phyloP scores from a whole-genome alignment of 78 protist genomes.

The Dictyostelium intermedium region DNA sequence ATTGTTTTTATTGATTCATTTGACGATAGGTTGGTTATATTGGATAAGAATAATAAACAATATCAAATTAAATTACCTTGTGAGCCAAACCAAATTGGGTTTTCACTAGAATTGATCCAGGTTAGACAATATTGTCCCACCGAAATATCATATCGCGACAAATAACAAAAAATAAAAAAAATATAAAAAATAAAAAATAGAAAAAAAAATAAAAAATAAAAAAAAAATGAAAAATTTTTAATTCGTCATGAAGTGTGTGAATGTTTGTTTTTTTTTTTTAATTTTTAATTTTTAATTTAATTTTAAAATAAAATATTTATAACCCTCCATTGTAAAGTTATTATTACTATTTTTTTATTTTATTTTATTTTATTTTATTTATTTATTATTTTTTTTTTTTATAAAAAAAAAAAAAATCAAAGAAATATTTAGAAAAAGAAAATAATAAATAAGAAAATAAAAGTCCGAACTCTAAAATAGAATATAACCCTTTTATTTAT shows the following conservation, averaged over 20 bases:
- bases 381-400: neutral
- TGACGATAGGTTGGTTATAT: neutral
- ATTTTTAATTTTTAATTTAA: no score
- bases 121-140: neutral
- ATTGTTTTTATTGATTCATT: neutral
- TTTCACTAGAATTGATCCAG: neutral
- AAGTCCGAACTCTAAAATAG: no score
- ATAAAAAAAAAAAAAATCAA: no score
- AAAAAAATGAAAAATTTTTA: neutral
- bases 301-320: no score
- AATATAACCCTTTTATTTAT: no score
- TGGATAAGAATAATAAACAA: neutral
- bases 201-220: no score
- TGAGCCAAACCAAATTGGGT: neutral
- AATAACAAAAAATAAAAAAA: neutral
- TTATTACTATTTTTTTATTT: no score
- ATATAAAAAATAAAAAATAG: no score
- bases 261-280: neutral
- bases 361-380: neutral
- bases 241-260: neutral
- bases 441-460: no score
- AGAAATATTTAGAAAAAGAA: no score
- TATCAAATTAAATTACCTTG: neutral
- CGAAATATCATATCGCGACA: neutral
- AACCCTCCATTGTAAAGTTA: neutral